Conservation (phyloP, 1,284 basidiomycete genomes). For the Apiotrichum akiyoshidainum region DNA sequence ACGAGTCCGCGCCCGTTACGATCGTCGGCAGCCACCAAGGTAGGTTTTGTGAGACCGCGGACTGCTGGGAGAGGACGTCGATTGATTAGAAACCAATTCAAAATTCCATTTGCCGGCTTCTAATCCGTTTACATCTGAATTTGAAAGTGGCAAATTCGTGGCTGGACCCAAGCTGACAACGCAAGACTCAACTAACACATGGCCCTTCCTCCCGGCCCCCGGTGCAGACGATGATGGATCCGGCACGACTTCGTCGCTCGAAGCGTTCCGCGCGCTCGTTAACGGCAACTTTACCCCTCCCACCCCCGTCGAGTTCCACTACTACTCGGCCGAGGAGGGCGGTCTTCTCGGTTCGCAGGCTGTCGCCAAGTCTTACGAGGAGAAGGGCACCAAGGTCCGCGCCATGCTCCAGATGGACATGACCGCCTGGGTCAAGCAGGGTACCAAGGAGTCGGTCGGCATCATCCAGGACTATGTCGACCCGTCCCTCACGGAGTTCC, state of each 20-base stretch:
- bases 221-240: constrained; percentile 78
- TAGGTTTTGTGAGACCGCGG: no score
- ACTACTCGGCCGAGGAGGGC: constrained; percentile 91
- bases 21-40: constrained; percentile 75
- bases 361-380: constrained; percentile 74
- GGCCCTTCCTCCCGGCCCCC: constrained; percentile 83
- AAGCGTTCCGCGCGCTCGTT: constrained; percentile 79
- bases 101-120: no score
- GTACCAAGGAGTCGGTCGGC: constrained; percentile 81
- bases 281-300: constrained; percentile 72
- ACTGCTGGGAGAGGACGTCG: no score
- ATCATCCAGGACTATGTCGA: constrained; percentile 87
- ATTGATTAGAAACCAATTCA: no score
- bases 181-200: constrained; percentile 75
- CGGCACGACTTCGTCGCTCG: constrained; percentile 86
- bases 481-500: constrained; percentile 64
- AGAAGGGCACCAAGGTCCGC: constrained; percentile 63
- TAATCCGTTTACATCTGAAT: no score
- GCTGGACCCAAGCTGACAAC: no score
- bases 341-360: constrained; percentile 95
- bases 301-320: constrained; percentile 83
- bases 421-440: constrained; percentile 87
- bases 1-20: constrained; percentile 52
- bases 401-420: constrained; percentile 90
- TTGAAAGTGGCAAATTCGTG: no score